Evolutionary conservation across 1,139 yeast genomes (phyloP).

Genomic region (Yamadazyma membranifaciens): DNA sequence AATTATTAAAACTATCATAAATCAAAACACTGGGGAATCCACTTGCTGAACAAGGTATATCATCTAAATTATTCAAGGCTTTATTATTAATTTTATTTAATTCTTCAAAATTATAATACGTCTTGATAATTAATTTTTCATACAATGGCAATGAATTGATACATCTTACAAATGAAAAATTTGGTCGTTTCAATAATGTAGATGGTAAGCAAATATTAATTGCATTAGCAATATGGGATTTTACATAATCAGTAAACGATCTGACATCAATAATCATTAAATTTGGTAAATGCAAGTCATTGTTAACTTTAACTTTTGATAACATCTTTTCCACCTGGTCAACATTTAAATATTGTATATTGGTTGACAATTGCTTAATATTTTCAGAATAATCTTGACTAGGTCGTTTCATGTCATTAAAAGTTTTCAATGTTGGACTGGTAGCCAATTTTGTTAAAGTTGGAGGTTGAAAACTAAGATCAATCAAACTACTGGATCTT

Average conservation of each 20-base stretch:
- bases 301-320: conserved; percentile 7
- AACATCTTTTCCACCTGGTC: conserved; percentile 7
- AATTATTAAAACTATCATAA: conserved; percentile 33
- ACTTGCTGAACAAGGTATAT: conserved; percentile 27
- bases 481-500: conserved; percentile 15
- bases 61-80: conserved; percentile 8
- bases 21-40: conserved; percentile 24
- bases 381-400: conserved; percentile 11
- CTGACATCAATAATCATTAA: conserved; percentile 63
- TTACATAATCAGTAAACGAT: conserved; percentile 62
- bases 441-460: conserved; percentile 11
- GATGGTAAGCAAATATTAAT: conserved; percentile 75
- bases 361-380: conserved; percentile 9
- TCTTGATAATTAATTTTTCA: conserved; percentile 33
- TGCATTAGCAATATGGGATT: conserved; percentile 52
- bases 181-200: conserved; percentile 67
- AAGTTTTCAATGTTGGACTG: conserved; percentile 14
- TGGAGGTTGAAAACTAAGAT: conserved; percentile 13
- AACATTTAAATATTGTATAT: conserved; percentile 7
- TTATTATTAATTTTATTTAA: conserved; percentile 7
- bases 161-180: conserved; percentile 56
- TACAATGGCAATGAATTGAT: conserved; percentile 54
- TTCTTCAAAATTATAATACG: conserved; percentile 14
- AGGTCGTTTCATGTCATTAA: conserved; percentile 8
- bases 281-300: conserved; percentile 16